Evolutionary conservation across 208 protist genomes (phyloP).

Genomic region (Tritrichomonas foetus): DNA sequence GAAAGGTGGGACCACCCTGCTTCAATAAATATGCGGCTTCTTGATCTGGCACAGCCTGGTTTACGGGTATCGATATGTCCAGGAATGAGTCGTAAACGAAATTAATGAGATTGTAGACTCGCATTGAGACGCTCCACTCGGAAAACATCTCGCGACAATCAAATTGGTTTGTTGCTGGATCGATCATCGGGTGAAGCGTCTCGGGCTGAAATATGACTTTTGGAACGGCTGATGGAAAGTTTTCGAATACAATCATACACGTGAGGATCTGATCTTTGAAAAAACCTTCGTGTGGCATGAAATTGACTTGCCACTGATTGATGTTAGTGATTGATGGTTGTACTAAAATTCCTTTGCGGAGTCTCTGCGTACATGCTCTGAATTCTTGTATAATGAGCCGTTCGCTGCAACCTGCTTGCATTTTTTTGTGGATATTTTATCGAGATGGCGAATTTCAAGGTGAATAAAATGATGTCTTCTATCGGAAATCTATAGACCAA

Average conservation of each 20-base stretch:
- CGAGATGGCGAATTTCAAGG: no score
- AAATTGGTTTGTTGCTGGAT: neutral
- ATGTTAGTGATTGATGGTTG: neutral
- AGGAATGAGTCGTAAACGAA: conserved; percentile 20
- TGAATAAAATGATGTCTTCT: no score
- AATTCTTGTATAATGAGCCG: neutral
- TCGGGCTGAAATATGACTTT: conserved; percentile 24
- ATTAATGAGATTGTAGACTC: conserved; percentile 22
- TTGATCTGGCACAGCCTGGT: neutral
- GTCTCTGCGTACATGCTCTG: neutral
- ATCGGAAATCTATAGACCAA: no score
- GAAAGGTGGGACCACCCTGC: neutral
- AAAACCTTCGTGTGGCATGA: neutral
- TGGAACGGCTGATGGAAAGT: neutral
- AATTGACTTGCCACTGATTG: conserved; percentile 22
- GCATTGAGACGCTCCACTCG: neutral
- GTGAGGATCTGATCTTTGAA: conserved; percentile 21
- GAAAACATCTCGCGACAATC: conserved; percentile 19
- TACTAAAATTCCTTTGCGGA: conserved; percentile 12
- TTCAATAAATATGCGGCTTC: neutral
- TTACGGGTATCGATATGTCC: neutral
- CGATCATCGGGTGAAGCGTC: neutral
- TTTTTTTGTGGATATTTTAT: no score
- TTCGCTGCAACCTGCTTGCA: neutral
- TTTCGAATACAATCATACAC: neutral